Percentiles rank a stretch among this genome's conserved stretches.
phyloP scores from a whole-genome alignment of 2,329 filamentous ascomycete species.

The Rhynchosporium agropyri region DNA sequence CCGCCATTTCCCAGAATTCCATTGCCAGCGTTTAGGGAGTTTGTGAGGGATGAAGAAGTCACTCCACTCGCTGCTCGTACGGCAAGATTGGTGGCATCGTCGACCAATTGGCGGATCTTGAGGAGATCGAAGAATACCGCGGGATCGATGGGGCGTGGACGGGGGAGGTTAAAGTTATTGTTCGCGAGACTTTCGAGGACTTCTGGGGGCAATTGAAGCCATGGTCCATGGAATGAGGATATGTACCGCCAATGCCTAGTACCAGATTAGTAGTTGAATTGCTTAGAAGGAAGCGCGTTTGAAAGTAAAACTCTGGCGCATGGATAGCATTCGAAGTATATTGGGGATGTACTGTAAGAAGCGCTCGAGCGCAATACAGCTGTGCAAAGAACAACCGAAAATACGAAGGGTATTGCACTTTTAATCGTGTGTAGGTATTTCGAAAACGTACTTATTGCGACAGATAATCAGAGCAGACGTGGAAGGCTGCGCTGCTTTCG shows the following conservation, averaged over 20 bases:
- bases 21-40: constrained; percentile 53
- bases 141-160: constrained; percentile 76
- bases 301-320: neutral
- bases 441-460: constrained; percentile 65
- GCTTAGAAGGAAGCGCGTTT: constrained; percentile 9
- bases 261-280: constrained; percentile 21
- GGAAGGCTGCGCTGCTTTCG: constrained; percentile 43
- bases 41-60: constrained; percentile 64
- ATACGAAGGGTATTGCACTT: neutral
- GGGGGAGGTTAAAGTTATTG: constrained; percentile 76
- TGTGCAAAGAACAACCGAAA: neutral
- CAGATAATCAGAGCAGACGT: constrained; percentile 61
- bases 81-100: constrained; percentile 77
- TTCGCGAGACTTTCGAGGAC: constrained; percentile 78
- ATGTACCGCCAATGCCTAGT: constrained; percentile 82
- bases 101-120: constrained; percentile 78
- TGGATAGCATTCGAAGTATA: constrained; percentile 1
- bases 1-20: constrained; percentile 51
- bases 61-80: constrained; percentile 77
- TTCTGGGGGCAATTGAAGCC: constrained; percentile 78
- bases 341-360: constrained; percentile 4
- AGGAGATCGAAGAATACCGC: constrained; percentile 82
- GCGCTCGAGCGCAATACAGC: neutral
- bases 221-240: constrained; percentile 80
- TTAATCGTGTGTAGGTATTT: neutral